phyloP scores from a whole-genome alignment of 1,284 basidiomycete genomes.

The Leccinum subrobustum region DNA sequence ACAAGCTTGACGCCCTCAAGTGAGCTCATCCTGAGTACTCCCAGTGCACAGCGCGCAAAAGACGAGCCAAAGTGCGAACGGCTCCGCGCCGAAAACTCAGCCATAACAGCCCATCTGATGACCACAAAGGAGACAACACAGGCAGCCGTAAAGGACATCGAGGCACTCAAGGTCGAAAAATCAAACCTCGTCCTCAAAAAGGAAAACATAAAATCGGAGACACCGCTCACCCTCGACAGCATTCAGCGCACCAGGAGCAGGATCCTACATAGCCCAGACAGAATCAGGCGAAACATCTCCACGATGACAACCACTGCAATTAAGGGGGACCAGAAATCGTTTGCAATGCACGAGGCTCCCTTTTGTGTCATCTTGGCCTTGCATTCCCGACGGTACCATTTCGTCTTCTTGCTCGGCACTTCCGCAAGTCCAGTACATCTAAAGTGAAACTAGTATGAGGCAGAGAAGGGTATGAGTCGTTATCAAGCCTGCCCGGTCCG shows the following conservation, averaged over 20 bases:
- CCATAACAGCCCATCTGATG: slow-evolving; percentile 61
- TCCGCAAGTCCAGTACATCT: slow-evolving; percentile 64
- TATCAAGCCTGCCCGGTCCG: slow-evolving; percentile 33
- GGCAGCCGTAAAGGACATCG: slow-evolving; percentile 55
- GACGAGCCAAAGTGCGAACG: slow-evolving; percentile 67
- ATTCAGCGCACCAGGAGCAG: slow-evolving; percentile 63
- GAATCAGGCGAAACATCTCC: slow-evolving; percentile 76
- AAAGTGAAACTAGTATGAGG: slow-evolving; percentile 62
- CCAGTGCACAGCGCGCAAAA: slow-evolving; percentile 63
- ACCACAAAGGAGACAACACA: slow-evolving; percentile 66
- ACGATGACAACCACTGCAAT: slow-evolving; percentile 63
- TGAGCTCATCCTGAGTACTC: slow-evolving; percentile 36
- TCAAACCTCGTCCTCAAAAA: slow-evolving; percentile 57
- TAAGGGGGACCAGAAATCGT: slow-evolving; percentile 56
- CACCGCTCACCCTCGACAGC: slow-evolving; percentile 53
- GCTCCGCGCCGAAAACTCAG: slow-evolving; percentile 59
- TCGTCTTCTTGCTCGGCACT: slow-evolving; percentile 54
- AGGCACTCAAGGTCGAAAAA: slow-evolving; percentile 69
- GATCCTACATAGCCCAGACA: slow-evolving; percentile 85
- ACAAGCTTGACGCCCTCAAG: slow-evolving; percentile 62
- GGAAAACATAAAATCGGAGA: slow-evolving; percentile 60
- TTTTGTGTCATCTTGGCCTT: slow-evolving; percentile 32
- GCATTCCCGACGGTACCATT: slow-evolving; percentile 77
- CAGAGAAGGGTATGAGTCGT: too few relatives aligned
- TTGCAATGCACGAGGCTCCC: slow-evolving; percentile 56